Percentiles rank a stretch among this genome's conserved stretches.
phyloP scores from a whole-genome alignment of 345 rosid species.

The Euclidium syriacum region DNA sequence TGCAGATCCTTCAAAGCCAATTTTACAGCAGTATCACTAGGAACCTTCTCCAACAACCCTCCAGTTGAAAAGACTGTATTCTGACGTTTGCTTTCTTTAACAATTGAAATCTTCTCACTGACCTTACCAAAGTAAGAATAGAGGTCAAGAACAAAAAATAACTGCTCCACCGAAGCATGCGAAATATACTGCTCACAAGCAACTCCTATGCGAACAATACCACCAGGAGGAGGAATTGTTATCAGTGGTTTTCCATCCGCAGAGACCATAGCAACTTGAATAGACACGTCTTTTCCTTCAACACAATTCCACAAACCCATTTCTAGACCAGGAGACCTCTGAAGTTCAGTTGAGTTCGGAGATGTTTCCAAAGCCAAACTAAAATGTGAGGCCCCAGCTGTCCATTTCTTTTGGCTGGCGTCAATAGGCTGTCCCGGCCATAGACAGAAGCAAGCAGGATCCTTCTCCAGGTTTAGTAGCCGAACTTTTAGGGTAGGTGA shows the following conservation, averaged over 20 bases:
- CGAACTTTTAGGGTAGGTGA: constrained; percentile 72
- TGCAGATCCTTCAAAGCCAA: constrained; percentile 66
- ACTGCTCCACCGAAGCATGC: constrained; percentile 91
- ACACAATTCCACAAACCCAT: constrained; percentile 76
- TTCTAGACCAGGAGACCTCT: constrained; percentile 31
- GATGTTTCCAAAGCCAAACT: constrained; percentile 78
- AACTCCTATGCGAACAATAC: constrained; percentile 79
- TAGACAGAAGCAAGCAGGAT: constrained; percentile 92
- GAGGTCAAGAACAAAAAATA: constrained; percentile 85
- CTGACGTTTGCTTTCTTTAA: constrained; percentile 54
- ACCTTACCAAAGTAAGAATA: constrained; percentile 74
- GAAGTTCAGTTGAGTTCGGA: constrained; percentile 30
- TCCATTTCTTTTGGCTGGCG: constrained; percentile 95
- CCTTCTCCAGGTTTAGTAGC: constrained; percentile 82
- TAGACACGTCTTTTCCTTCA: constrained; percentile 58
- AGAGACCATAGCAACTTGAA: constrained; percentile 87
- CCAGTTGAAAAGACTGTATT: constrained; percentile 35
- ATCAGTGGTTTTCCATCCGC: constrained; percentile 84
- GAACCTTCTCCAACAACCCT: constrained; percentile 84
- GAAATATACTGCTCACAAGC: constrained; percentile 84
- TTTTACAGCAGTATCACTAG: constrained; percentile 90
- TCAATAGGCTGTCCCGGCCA: constrained; percentile 92
- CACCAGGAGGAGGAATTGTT: constrained; percentile 94
- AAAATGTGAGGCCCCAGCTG: constrained; percentile 57
- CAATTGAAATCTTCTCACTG: constrained; percentile 70